These are phyloP conservation scores for Pyrenophora graminea DNA, from an alignment of 2,329 filamentous ascomycete species.

Conservation along the genomic window DNA sequence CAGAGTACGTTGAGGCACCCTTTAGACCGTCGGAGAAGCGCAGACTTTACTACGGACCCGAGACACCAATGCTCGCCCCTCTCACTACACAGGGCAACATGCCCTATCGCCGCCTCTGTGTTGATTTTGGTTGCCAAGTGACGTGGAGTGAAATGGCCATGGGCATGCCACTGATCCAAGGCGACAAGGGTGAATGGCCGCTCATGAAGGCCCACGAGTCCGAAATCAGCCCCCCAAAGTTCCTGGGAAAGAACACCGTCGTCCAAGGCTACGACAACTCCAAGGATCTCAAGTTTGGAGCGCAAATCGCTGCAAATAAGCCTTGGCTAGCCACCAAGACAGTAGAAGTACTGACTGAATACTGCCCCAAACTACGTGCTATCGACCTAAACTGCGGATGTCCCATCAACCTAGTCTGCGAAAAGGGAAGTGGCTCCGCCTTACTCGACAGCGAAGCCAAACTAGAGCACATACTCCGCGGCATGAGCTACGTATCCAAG, in stretches of 20 bases:
- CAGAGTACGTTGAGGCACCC: conserved; percentile 81
- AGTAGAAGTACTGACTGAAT: conserved; percentile 75
- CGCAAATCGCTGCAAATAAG: conserved; percentile 89
- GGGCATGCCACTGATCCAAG: conserved; percentile 85
- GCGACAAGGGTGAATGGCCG: conserved; percentile 90
- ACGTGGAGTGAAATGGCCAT: conserved; percentile 99
- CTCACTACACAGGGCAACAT: conserved; percentile 96
- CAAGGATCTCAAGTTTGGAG: conserved; percentile 85
- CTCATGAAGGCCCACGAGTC: conserved; percentile 89
- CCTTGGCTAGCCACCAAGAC: conserved; percentile 89
- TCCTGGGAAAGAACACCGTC: conserved; percentile 60
- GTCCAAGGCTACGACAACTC: conserved; percentile 80
- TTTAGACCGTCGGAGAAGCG: conserved; percentile 92
- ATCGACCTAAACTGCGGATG: conserved; percentile 97
- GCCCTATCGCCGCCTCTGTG: conserved; percentile 88
- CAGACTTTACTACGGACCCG: conserved; percentile 87
- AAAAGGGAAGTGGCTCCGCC: conserved; percentile 85
- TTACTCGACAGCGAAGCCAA: conserved; percentile 87
- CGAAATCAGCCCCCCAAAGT: conserved; percentile 73
- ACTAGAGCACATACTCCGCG: conserved; percentile 89
- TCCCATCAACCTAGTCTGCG: conserved; percentile 91
- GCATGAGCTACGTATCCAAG: conserved; percentile 92
- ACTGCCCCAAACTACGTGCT: conserved; percentile 81
- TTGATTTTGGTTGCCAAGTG: conserved; percentile 84
- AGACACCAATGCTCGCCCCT: conserved; percentile 91